Evolutionary conservation across 768 basidiomycete genomes (phyloP), one percentile per base, ranked within the genome.

Genomic region (Tephrocybe sp.): DNA sequence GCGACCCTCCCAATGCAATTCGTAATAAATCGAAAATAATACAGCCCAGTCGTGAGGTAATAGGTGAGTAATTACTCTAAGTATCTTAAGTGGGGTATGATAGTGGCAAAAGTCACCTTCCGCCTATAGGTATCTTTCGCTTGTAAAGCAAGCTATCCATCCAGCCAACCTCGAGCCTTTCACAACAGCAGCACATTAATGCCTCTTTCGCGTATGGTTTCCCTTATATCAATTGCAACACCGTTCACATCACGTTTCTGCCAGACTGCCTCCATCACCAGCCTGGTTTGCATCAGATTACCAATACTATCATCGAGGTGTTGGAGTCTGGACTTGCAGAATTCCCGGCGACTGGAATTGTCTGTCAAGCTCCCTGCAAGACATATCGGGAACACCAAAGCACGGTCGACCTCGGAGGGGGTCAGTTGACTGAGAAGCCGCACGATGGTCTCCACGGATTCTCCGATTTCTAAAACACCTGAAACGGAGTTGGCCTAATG

Each of bases 311-410:
- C 75, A 59, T 86, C 80, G 53, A 80, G 75, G 25, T 63, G 68
- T 21, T 79, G 75, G 42, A 89, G 63, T 43, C 84, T 74, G 20
- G 70, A 67, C 60, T 81, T 85, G 65, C 87, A 72, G 58, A 83
- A 76, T 45, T 83, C 81, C 30, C 84, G 75, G 43, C 73, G 73
- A 34, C 65, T 69, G 15, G 74, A 79, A 64, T 85, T 81, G 65
- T 88, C 83, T 39, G 86, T 80, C 77, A 91, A 77, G 65, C 83
- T 83, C 4, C 85, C 90, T 25, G 85, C 83, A 36, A 93, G 71
- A 63, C 83, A 85, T 49, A 89, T 77, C 24, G 90, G 88, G 67
- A 90, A 86, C 18, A 88, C 72, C 36, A 90, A 66, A 7, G 79
- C 75, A 50, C 86, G 80, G 65, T 93, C 90, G 37, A 81, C 66